A percentile compares a stretch with the other conserved stretches of the same genome.
These are phyloP conservation scores for Cryptococcus wingfieldii DNA, from an alignment of 1,284 basidiomycete species.

Conservation along the genomic window DNA sequence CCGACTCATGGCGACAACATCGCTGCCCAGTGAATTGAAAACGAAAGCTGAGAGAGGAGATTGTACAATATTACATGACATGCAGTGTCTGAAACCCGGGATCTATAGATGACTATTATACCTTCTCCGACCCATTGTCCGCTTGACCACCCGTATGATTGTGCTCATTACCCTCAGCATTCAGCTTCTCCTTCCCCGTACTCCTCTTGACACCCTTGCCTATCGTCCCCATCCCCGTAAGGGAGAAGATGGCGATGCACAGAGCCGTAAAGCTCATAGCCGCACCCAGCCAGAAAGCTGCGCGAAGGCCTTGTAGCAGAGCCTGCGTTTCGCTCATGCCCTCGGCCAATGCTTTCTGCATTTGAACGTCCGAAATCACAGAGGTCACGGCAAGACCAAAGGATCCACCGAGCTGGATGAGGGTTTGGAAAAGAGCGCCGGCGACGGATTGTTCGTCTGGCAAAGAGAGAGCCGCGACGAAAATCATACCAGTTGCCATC, in stretches of 20 bases:
- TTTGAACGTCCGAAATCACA: conserved; percentile 54
- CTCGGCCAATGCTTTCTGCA: conserved; percentile 12
- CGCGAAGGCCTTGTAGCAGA: conserved; percentile 32
- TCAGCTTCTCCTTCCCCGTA: conserved; percentile 1
- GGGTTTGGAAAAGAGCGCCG: conserved; percentile 56
- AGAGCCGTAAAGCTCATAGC: conserved; percentile 31
- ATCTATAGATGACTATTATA: neutral
- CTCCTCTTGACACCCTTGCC: conserved; percentile 16
- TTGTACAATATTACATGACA: neutral
- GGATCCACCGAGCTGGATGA: conserved; percentile 62
- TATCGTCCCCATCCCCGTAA: conserved; percentile 36
- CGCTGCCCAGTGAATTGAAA: neutral
- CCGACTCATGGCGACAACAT: neutral
- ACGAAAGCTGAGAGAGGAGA: neutral
- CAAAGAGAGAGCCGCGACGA: conserved; percentile 65
- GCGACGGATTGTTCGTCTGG: conserved; percentile 74
- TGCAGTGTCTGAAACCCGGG: neutral
- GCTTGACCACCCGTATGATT: neutral
- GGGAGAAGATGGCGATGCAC: conserved; percentile 28
- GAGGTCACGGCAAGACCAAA: conserved; percentile 71
- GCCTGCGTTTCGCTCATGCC: conserved; percentile 17
- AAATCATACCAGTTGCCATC: conserved; percentile 68
- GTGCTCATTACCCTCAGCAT: neutral
- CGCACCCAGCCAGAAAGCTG: conserved; percentile 43
- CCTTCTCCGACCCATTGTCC: neutral